Evolutionary conservation across 371 early-diverging fungal genomes (phyloP).

Genomic region (Mucor mucedo): DNA sequence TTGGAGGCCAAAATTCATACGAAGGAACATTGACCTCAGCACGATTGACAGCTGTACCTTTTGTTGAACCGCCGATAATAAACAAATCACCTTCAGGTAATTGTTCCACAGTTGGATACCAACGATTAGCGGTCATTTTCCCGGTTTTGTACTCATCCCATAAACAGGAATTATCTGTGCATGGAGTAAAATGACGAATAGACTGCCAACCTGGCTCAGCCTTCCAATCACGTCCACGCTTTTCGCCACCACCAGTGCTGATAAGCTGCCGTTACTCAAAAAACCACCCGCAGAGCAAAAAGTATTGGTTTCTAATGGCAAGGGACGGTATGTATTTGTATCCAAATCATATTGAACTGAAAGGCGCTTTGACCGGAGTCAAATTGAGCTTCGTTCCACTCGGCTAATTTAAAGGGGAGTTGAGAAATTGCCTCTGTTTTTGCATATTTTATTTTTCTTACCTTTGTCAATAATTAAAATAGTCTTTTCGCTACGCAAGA

Average conservation of each 20-base stretch:
- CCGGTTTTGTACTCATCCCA: conserved; percentile 51
- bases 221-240: conserved; percentile 49
- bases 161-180: conserved; percentile 47
- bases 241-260: conserved; percentile 65
- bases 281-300: conserved; percentile 71
- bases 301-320: conserved; percentile 63
- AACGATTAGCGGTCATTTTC: conserved; percentile 56
- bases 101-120: conserved; percentile 69
- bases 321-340: conserved; percentile 48
- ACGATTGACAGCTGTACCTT: conserved; percentile 57
- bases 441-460: conserved; percentile 12
- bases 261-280: conserved; percentile 62
- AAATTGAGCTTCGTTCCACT: conserved; percentile 58
- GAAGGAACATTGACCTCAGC: conserved; percentile 58
- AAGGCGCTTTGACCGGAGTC: conserved; percentile 59
- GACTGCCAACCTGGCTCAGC: conserved; percentile 63
- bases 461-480: conserved; percentile 56
- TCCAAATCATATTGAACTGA: conserved; percentile 61
- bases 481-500: conserved; percentile 39
- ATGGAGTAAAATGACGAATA: conserved; percentile 58
- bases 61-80: conserved; percentile 63
- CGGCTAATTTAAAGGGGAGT: conserved; percentile 31
- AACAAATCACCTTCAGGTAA: conserved; percentile 63
- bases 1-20: conserved; percentile 55
- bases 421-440: background rate